Evolutionary conservation across 106 monocot genomes (phyloP).

Genomic region (Dendrobium catenatum): DNA sequence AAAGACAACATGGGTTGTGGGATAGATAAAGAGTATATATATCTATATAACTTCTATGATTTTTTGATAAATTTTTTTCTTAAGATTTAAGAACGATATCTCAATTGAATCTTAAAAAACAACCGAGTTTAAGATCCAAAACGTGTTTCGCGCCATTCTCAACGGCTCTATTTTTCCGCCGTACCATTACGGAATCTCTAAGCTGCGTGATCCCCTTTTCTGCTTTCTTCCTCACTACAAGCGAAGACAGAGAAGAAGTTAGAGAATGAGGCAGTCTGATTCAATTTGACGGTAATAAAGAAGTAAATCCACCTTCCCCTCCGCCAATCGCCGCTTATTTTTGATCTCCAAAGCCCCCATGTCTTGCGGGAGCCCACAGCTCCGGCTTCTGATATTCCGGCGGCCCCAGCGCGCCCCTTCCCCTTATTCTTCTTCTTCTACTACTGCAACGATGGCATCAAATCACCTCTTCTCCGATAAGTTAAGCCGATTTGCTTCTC

Average conservation of each 20-base stretch:
- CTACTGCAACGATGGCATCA: not conserved
- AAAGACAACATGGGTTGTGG: no score
- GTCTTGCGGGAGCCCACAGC: not conserved
- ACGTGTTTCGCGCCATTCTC: conserved; percentile 7
- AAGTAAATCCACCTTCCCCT: not conserved
- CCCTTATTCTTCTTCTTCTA: not conserved
- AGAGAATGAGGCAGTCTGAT: not conserved
- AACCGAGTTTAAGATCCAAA: not conserved
- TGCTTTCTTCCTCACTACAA: not conserved
- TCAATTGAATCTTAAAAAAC: no score
- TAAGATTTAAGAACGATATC: no score
- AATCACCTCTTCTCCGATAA: not conserved
- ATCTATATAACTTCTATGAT: no score
- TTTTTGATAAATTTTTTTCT: no score
- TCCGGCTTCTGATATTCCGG: not conserved
- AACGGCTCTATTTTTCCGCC: not conserved
- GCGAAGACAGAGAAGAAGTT: not conserved
- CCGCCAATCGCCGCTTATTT: not conserved
- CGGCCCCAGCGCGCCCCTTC: not conserved
- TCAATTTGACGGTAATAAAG: not conserved
- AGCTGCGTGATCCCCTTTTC: not conserved
- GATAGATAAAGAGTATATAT: no score
- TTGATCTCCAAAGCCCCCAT: not conserved
- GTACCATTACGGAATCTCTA: not conserved
- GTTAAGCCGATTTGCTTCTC: not conserved